These are phyloP conservation scores for Neurospora sp. DNA, from an alignment of 495 filamentous ascomycete genomes.

Conservation along the genomic window DNA sequence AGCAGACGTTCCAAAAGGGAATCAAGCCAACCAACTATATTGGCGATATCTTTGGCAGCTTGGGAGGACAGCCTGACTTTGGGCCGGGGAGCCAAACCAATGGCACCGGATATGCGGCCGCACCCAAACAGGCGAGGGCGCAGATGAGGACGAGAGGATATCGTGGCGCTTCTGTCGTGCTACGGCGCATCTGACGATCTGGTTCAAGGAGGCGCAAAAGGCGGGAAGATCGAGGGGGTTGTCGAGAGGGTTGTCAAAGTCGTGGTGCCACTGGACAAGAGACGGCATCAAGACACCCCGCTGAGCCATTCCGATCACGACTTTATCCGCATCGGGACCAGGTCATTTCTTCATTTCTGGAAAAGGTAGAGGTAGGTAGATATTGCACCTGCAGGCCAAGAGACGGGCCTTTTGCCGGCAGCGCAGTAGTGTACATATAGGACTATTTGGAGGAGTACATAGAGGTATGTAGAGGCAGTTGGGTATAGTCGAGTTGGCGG, in stretches of 20 bases:
- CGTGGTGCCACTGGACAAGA: neutral
- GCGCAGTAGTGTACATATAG: neutral
- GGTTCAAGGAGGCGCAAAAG: neutral
- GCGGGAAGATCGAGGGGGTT: neutral
- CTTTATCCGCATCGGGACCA: neutral
- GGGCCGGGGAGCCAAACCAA: constrained; percentile 40
- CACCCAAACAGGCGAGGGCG: neutral
- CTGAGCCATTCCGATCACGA: neutral
- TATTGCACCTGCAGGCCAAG: neutral
- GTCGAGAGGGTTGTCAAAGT: neutral
- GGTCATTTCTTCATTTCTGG: neutral
- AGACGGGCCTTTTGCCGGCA: neutral
- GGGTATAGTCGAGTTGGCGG: neutral
- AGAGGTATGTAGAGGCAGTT: neutral
- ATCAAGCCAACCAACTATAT: constrained; percentile 59
- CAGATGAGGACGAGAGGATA: neutral
- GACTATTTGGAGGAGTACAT: neutral
- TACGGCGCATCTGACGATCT: neutral
- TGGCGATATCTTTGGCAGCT: constrained; percentile 59
- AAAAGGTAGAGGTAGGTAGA: neutral
- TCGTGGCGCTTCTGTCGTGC: neutral
- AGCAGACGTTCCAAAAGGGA: constrained; percentile 45
- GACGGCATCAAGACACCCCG: neutral
- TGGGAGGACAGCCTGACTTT: constrained; percentile 59
- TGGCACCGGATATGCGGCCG: constrained; percentile 10